These are phyloP conservation scores for Trichophyton mentagrophytes DNA, from an alignment of 2,329 filamentous ascomycete genomes.

Conservation along the genomic window DNA sequence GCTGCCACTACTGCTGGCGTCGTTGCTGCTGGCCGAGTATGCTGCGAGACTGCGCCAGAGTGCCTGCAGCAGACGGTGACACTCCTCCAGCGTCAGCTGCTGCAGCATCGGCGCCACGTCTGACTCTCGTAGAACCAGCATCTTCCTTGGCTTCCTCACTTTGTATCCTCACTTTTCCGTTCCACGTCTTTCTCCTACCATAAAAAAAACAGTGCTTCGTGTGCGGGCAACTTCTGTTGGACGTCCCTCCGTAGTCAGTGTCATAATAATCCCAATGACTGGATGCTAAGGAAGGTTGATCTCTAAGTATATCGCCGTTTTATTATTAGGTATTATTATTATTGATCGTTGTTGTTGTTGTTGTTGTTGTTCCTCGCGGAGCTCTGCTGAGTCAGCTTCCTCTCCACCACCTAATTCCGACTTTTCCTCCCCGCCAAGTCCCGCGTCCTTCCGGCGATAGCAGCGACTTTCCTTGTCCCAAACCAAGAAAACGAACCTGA, in stretches of 20 bases:
- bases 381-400: background rate
- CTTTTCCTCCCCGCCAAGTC: background rate
- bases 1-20: conserved; percentile 1
- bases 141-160: background rate
- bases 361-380: background rate
- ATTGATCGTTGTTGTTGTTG: too few species aligned
- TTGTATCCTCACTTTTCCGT: background rate
- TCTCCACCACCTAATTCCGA: too few species aligned
- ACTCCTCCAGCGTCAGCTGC: conserved; percentile 22
- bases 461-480: background rate
- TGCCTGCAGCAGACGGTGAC: conserved; percentile 24
- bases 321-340: too few species aligned
- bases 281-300: too few species aligned
- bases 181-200: too few species aligned
- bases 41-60: conserved; percentile 25
- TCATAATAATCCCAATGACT: too few species aligned
- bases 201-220: too few species aligned
- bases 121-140: conserved; percentile 13
- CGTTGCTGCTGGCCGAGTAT: conserved; percentile 16
- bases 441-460: conserved; percentile 4
- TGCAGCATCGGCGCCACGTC: conserved; percentile 23
- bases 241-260: too few species aligned
- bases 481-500: background rate
- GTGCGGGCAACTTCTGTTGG: too few species aligned
- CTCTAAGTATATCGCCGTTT: too few species aligned